Evolutionary conservation across 768 basidiomycete species (phyloP).

Genomic region (Lentinula sp.): DNA sequence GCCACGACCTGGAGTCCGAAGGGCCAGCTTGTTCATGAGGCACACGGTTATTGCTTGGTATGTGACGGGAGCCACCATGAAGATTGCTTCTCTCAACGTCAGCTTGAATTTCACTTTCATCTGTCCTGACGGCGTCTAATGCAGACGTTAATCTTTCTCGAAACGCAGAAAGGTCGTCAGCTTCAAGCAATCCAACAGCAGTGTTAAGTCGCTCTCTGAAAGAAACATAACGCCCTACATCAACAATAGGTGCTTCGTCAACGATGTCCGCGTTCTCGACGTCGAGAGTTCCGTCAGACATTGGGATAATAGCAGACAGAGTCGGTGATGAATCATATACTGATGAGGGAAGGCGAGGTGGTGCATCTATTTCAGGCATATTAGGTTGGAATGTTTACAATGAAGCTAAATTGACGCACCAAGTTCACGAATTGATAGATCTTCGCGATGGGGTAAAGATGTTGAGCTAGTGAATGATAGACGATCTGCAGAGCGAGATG

Average conservation of each 20-base stretch:
- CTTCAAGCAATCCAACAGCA: slow-evolving; percentile 1
- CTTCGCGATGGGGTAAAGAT: not conserved
- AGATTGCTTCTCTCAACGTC: not conserved
- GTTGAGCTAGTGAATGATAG: not conserved
- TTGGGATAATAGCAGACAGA: not conserved
- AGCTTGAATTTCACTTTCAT: not conserved
- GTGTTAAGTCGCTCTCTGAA: slow-evolving; percentile 6
- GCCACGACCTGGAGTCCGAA: not conserved
- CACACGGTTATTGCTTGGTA: not conserved
- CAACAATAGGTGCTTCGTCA: not conserved
- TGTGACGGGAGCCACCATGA: not conserved
- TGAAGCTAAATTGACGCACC: not conserved
- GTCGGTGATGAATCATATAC: not conserved
- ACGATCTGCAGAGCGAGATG: not conserved
- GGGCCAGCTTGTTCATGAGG: not conserved
- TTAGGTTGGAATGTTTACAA: not conserved
- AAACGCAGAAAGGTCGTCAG: slow-evolving; percentile 1
- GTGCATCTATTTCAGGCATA: not conserved
- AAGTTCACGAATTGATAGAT: not conserved
- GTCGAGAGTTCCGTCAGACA: not conserved
- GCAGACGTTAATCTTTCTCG: slow-evolving; percentile 3
- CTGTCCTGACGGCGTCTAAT: slow-evolving; percentile 1
- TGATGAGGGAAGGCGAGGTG: slow-evolving; percentile 5
- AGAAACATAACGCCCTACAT: not conserved
- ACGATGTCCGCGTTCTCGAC: not conserved